Percentiles rank a stretch among this genome's conserved stretches.
Conservation (phyloP, 257 asterid genomes). For the Fraxinus americana region DNA sequence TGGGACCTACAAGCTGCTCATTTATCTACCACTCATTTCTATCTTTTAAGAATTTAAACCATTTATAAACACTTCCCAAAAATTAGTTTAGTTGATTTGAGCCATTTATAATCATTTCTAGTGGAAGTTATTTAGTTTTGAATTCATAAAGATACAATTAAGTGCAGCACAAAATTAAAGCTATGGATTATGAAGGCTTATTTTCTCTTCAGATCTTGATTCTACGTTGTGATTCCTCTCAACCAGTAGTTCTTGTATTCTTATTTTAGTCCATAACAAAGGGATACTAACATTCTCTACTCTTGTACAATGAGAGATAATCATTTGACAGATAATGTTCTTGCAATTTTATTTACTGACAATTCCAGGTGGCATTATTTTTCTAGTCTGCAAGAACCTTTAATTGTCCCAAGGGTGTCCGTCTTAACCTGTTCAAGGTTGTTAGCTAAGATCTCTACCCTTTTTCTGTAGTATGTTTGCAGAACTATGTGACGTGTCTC, state of each 20-base stretch:
- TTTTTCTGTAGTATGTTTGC: slow-evolving; percentile 59
- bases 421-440: neutral
- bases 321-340: neutral
- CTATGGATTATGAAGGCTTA: neutral
- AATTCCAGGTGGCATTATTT: neutral
- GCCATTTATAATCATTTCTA: neutral
- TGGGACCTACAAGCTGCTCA: too few relatives aligned
- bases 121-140: neutral
- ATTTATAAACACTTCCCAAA: too few relatives aligned
- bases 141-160: neutral
- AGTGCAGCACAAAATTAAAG: neutral
- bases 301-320: neutral
- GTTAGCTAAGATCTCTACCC: slow-evolving; percentile 19
- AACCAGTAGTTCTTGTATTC: too few relatives aligned
- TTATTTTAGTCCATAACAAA: neutral
- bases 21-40: too few relatives aligned
- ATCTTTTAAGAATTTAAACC: too few relatives aligned
- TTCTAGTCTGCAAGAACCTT: neutral
- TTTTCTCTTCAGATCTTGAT: neutral
- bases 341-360: neutral
- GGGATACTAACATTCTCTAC: neutral
- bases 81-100: neutral
- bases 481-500: slow-evolving; percentile 61
- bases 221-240: too few relatives aligned
- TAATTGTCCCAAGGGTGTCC: neutral